These are phyloP conservation scores for Suillus sp. DNA, from an alignment of 768 basidiomycete genomes.

Conservation along the genomic window DNA sequence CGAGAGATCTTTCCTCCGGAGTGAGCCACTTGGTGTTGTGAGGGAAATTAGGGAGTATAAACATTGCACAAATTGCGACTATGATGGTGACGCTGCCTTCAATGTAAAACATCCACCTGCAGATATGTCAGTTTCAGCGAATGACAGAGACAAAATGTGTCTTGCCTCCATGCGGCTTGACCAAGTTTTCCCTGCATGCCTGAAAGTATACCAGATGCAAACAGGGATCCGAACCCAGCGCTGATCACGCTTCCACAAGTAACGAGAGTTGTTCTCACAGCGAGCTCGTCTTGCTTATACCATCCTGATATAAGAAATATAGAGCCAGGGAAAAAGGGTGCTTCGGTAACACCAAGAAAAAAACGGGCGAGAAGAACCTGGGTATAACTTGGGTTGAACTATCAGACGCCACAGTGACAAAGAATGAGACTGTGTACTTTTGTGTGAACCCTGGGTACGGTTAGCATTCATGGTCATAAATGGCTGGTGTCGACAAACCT, in stretches of 20 bases:
- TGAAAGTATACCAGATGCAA: slow-evolving; percentile 71
- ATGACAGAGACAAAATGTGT: neutral
- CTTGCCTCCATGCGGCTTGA: slow-evolving; percentile 67
- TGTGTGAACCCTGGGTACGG: slow-evolving; percentile 40
- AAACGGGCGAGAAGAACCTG: slow-evolving; percentile 69
- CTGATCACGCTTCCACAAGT: slow-evolving; percentile 70
- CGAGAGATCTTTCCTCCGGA: slow-evolving; percentile 51
- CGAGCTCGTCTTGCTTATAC: slow-evolving; percentile 64
- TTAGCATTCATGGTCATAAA: slow-evolving; percentile 14
- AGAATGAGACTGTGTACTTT: neutral
- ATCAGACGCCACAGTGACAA: neutral
- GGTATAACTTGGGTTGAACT: slow-evolving; percentile 47
- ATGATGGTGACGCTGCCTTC: slow-evolving; percentile 58
- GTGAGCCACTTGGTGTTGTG: slow-evolving; percentile 56
- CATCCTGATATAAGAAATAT: slow-evolving; percentile 68
- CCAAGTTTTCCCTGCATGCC: slow-evolving; percentile 67
- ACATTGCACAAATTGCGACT: slow-evolving; percentile 50
- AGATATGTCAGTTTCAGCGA: neutral
- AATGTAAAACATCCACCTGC: slow-evolving; percentile 67
- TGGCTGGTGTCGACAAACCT: slow-evolving; percentile 33
- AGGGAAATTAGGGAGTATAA: slow-evolving; percentile 72
- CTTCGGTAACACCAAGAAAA: slow-evolving; percentile 70
- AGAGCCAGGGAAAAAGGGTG: slow-evolving; percentile 65
- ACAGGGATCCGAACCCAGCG: slow-evolving; percentile 76
- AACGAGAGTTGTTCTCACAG: slow-evolving; percentile 60